A percentile compares a stretch with the other conserved stretches of the same genome.
Evolutionary conservation across 306 rosid genomes (phyloP).

Genomic region (Sicyos baderoa): DNA sequence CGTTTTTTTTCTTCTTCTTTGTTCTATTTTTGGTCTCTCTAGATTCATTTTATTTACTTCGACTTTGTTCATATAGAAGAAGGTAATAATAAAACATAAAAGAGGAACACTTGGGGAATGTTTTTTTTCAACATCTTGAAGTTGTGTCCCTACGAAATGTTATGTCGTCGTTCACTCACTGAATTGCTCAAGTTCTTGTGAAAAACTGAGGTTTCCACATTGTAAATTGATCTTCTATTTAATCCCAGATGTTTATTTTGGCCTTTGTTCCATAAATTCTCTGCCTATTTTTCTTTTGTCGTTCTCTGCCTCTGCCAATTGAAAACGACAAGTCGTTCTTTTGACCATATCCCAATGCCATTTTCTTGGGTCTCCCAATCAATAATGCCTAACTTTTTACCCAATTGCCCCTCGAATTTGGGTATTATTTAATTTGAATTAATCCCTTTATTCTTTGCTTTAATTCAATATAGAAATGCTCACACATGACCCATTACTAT

Average conservation of each 20-base stretch:
- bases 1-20: not conserved
- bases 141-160: slow-evolving; percentile 6
- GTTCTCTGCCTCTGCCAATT: not conserved
- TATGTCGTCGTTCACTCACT: not conserved
- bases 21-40: not conserved
- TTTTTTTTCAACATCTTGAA: slow-evolving; percentile 17
- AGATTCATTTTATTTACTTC: slow-evolving; percentile 8
- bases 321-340: slow-evolving; percentile 12
- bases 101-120: slow-evolving; percentile 12
- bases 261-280: not conserved
- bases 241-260: not conserved
- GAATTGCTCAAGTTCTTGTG: not conserved
- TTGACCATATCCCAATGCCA: slow-evolving; percentile 11
- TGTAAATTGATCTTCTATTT: not conserved
- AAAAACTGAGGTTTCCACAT: slow-evolving; percentile 5
- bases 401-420: not conserved
- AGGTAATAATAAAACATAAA: slow-evolving; percentile 18
- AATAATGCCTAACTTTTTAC: not conserved
- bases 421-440: not conserved
- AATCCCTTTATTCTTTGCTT: not conserved
- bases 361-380: slow-evolving; percentile 7
- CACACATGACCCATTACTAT: not conserved
- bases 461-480: not conserved
- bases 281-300: not conserved
- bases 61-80: slow-evolving; percentile 6